These are phyloP conservation scores for Zygotorulaspora sp. DNA, from an alignment of 805 yeast genomes.

Conservation along the genomic window DNA sequence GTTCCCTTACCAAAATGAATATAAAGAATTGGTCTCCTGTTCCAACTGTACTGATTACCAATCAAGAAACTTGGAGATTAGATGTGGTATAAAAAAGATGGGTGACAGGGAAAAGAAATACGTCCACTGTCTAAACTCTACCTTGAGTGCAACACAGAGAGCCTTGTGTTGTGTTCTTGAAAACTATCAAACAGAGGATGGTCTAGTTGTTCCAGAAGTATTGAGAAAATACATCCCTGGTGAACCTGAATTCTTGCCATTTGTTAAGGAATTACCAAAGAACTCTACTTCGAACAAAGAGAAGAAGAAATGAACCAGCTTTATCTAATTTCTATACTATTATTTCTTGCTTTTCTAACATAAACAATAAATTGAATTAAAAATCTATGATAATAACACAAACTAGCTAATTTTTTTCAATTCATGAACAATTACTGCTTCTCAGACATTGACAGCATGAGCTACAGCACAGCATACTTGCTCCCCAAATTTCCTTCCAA, in stretches of 20 bases:
- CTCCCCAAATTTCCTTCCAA: conserved; percentile 15
- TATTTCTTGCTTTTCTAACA: no score
- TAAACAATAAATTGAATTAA: neutral
- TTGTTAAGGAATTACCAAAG: conserved; percentile 85
- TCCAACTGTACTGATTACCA: conserved; percentile 99
- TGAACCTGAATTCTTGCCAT: conserved; percentile 95
- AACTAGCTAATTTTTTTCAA: no score
- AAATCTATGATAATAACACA: no score
- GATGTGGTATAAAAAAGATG: conserved; percentile 96
- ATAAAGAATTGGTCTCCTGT: conserved; percentile 96
- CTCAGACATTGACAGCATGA: conserved; percentile 2
- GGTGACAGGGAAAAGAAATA: conserved; percentile 95
- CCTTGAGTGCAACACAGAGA: conserved; percentile 96
- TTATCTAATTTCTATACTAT: neutral
- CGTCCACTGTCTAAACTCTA: conserved; percentile 97
- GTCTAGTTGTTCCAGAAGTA: conserved; percentile 89
- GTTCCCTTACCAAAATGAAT: conserved; percentile 99
- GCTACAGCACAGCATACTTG: conserved; percentile 6
- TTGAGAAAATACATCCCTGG: conserved; percentile 96
- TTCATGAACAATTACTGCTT: neutral
- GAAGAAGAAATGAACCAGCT: conserved; percentile 32
- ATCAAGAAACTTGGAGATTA: conserved; percentile 95
- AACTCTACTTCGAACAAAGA: conserved; percentile 79
- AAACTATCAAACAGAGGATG: conserved; percentile 97
- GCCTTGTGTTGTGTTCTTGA: conserved; percentile 96